phyloP scores from a whole-genome alignment of 805 yeast genomes.

The Cyberlindnera petersonii region DNA sequence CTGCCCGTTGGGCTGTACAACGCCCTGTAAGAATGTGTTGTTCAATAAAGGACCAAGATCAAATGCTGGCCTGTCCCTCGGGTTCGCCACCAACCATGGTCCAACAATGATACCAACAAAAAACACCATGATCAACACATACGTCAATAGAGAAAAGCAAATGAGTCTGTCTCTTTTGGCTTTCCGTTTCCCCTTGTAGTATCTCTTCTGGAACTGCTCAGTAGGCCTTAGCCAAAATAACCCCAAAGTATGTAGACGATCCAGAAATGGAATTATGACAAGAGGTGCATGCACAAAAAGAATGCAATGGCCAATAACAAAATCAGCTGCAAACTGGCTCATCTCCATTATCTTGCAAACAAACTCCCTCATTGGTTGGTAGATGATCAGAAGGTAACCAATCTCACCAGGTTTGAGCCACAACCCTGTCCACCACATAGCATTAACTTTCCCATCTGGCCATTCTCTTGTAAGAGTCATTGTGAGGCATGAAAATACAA shows the following conservation, averaged over 20 bases:
- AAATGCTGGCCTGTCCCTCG: slow-evolving; percentile 10
- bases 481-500: slow-evolving; percentile 50
- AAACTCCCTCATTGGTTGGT: slow-evolving; percentile 64
- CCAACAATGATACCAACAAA: slow-evolving; percentile 40
- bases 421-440: slow-evolving; percentile 70
- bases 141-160: slow-evolving; percentile 42
- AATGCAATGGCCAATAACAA: slow-evolving; percentile 54
- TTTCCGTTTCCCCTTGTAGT: slow-evolving; percentile 15
- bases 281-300: slow-evolving; percentile 58
- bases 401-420: slow-evolving; percentile 58
- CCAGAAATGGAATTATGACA: slow-evolving; percentile 58
- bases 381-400: slow-evolving; percentile 47
- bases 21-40: slow-evolving; percentile 31
- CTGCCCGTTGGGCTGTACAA: slow-evolving; percentile 58
- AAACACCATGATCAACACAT: slow-evolving; percentile 34
- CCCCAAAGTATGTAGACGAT: slow-evolving; percentile 62
- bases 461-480: slow-evolving; percentile 57
- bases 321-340: slow-evolving; percentile 65
- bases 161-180: slow-evolving; percentile 40
- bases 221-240: slow-evolving; percentile 65
- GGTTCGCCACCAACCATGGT: slow-evolving; percentile 41
- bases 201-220: slow-evolving; percentile 32
- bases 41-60: slow-evolving; percentile 21
- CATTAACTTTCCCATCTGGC: slow-evolving; percentile 53
- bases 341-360: slow-evolving; percentile 61